Evolutionary conservation across 345 rosid genomes (phyloP).

Genomic region (Mercurialis annua): DNA sequence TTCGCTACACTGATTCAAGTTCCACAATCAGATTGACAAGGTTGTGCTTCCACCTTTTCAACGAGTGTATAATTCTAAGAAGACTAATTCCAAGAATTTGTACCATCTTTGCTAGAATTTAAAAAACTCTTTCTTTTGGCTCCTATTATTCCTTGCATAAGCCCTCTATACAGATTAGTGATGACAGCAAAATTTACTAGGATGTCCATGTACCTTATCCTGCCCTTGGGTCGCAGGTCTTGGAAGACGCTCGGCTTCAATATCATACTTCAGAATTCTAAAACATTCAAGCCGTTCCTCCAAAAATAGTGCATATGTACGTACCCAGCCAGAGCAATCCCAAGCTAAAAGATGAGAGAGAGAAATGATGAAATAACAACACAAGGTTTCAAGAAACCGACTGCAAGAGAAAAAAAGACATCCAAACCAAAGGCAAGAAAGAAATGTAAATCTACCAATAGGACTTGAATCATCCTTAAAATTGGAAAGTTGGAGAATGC

Average conservation of each 20-base stretch:
- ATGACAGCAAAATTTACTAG: too few species aligned
- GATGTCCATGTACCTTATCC: conserved; percentile 58
- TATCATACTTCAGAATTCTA: conserved; percentile 81
- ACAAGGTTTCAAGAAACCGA: conserved; percentile 1
- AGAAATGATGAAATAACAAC: neutral
- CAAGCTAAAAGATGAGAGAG: conserved; percentile 52
- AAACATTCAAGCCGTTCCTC: conserved; percentile 97
- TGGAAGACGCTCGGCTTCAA: conserved; percentile 90
- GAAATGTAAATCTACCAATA: conserved; percentile 43
- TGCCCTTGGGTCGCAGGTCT: conserved; percentile 73
- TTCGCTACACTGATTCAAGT: neutral
- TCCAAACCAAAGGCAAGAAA: neutral
- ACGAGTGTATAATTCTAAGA: too few species aligned
- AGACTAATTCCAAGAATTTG: too few species aligned
- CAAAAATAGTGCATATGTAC: conserved; percentile 87
- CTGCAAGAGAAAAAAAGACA: neutral
- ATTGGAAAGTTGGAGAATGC: conserved; percentile 84
- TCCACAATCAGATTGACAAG: neutral
- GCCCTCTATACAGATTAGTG: neutral
- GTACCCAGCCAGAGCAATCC: conserved; percentile 99
- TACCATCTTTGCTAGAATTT: too few species aligned
- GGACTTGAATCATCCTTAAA: conserved; percentile 99
- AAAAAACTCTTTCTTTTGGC: too few species aligned
- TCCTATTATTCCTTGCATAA: neutral
- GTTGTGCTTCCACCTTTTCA: too few species aligned